Conservation (phyloP, 202 grass and related monocot species). For the Panicum virgatum region DNA sequence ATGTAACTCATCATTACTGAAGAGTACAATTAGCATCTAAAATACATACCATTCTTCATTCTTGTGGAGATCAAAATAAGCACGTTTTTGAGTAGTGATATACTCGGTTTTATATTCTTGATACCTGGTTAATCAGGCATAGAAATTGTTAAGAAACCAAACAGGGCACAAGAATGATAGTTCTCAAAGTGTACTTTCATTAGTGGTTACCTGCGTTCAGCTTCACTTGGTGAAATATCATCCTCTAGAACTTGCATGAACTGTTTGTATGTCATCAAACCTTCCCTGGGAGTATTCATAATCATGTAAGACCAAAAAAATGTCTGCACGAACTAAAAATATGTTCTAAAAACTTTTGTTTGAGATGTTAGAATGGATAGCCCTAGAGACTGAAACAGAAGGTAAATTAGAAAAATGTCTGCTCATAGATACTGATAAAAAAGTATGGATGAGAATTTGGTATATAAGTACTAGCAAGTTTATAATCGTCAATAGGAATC, state of each 20-base stretch:
- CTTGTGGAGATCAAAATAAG: conserved; percentile 98
- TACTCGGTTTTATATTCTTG: conserved; percentile 95
- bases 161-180: conserved; percentile 9
- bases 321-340: neutral
- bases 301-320: conserved; percentile 35
- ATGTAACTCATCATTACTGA: neutral
- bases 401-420: neutral
- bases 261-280: conserved; percentile 97
- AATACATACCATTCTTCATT: conserved; percentile 82
- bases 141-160: conserved; percentile 30
- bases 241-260: conserved; percentile 99
- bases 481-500: conserved; percentile 7
- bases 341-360: conserved; percentile 5
- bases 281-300: conserved; percentile 69
- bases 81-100: conserved; percentile 95
- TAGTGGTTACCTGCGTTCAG: conserved; percentile 71
- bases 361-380: conserved; percentile 7
- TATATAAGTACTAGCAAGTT: neutral
- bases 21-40: neutral
- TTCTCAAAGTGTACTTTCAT: neutral
- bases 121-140: conserved; percentile 57
- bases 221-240: conserved; percentile 95
- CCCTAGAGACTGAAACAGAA: neutral
- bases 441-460: neutral
- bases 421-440: conserved; percentile 5